Conservation (phyloP, 2,329 filamentous ascomycete genomes). For the Aspergillus sp. region DNA sequence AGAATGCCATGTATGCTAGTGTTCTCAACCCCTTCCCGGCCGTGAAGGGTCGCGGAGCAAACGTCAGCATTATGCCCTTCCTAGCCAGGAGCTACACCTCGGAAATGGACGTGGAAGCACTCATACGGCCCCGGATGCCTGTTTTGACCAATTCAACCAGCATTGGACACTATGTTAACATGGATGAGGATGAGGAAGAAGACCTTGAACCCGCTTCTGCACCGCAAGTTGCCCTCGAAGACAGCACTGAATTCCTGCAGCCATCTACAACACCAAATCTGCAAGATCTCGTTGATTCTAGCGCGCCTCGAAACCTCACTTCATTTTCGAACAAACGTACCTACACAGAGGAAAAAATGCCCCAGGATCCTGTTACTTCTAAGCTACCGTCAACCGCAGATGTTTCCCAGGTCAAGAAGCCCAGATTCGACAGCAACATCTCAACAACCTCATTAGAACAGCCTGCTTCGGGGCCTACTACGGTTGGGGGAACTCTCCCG, state of each 20-base stretch:
- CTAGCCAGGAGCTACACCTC: constrained; percentile 65
- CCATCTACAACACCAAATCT: constrained; percentile 15
- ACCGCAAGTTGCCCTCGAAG: constrained; percentile 13
- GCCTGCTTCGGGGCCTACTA: no score
- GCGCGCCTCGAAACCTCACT: constrained; percentile 10
- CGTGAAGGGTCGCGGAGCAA: constrained; percentile 60
- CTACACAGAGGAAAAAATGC: constrained; percentile 24
- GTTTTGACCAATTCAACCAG: constrained; percentile 33
- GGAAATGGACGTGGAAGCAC: constrained; percentile 67
- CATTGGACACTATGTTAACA: constrained; percentile 26
- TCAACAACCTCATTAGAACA: constrained; percentile 5
- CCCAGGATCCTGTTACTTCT: constrained; percentile 2
- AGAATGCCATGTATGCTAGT: constrained; percentile 75
- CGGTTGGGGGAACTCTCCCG: constrained; percentile 8
- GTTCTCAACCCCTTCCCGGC: constrained; percentile 74
- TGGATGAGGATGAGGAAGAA: constrained; percentile 33
- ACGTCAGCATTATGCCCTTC: constrained; percentile 77
- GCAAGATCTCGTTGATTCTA: constrained; percentile 14
- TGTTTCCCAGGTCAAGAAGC: constrained; percentile 29
- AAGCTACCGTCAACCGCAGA: constrained; percentile 4
- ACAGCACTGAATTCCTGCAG: constrained; percentile 27
- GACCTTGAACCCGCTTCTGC: constrained; percentile 15
- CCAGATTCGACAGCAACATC: constrained; percentile 28
- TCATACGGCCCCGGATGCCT: constrained; percentile 58
- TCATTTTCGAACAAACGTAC: constrained; percentile 28